Evolutionary conservation across 768 basidiomycete genomes (phyloP).

Genomic region (Serpula lacrymans): DNA sequence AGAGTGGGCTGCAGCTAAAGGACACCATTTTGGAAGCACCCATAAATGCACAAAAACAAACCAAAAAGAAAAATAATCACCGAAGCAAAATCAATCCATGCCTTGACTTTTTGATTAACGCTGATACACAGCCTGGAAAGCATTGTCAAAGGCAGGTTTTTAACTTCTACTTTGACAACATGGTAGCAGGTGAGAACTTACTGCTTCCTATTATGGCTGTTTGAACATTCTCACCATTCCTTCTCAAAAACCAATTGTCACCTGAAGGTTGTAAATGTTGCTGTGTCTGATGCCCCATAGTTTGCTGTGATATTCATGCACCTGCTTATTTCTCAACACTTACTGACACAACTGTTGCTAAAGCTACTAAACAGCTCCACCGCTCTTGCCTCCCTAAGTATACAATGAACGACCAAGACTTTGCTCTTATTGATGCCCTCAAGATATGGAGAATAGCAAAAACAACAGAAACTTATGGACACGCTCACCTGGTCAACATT

Average conservation of each 20-base stretch:
- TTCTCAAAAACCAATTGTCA: constrained; percentile 9
- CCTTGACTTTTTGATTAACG: constrained; percentile 28
- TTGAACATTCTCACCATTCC: neutral
- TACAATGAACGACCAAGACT: neutral
- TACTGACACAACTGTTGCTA: neutral
- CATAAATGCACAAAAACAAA: no score
- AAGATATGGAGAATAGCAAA: constrained; percentile 12
- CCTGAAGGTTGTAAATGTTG: neutral
- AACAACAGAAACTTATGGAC: constrained; percentile 6
- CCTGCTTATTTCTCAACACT: constrained; percentile 7
- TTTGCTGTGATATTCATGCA: constrained; percentile 25
- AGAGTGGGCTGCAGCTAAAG: neutral
- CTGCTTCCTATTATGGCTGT: neutral
- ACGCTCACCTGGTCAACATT: constrained; percentile 2
- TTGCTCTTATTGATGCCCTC: constrained; percentile 7
- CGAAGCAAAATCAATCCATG: constrained; percentile 12
- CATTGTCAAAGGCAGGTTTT: constrained; percentile 12
- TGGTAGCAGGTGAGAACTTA: constrained; percentile 13
- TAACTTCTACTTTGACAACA: constrained; percentile 18
- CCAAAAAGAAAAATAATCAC: no score
- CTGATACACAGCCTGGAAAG: constrained; percentile 7
- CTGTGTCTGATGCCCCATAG: constrained; percentile 14
- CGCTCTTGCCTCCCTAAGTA: constrained; percentile 8
- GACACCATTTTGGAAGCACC: constrained; percentile 1
- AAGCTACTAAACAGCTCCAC: neutral